Evolutionary conservation across 2,329 filamentous ascomycete genomes (phyloP).

Genomic region (Lomentospora prolificans): DNA sequence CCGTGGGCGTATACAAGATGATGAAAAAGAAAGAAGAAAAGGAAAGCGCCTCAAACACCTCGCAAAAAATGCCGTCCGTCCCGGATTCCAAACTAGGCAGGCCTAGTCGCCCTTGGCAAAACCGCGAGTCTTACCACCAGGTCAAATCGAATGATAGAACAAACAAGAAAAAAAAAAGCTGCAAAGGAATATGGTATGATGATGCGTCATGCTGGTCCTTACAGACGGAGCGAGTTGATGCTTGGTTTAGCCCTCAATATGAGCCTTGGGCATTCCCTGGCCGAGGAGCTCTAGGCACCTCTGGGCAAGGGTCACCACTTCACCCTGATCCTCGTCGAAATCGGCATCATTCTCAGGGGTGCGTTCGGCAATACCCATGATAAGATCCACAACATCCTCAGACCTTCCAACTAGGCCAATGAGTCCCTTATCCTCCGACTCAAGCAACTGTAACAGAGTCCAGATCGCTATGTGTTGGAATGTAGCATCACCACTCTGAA

Average conservation of each 20-base stretch:
- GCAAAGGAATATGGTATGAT: neutral
- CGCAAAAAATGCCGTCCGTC: constrained; percentile 5
- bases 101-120: neutral
- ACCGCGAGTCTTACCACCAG: neutral
- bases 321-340: constrained; percentile 78
- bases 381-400: constrained; percentile 84
- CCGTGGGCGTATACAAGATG: neutral
- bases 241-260: constrained; percentile 61
- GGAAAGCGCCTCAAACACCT: constrained; percentile 9
- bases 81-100: neutral
- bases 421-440: constrained; percentile 87
- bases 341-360: constrained; percentile 81
- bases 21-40: neutral
- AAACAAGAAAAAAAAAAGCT: neutral
- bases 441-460: constrained; percentile 89
- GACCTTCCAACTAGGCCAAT: constrained; percentile 82
- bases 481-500: constrained; percentile 87
- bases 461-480: constrained; percentile 99
- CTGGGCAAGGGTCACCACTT: constrained; percentile 84
- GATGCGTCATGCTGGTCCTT: neutral
- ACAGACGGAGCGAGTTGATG: neutral
- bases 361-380: constrained; percentile 75
- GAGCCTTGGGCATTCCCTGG: constrained; percentile 63
- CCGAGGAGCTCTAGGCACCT: constrained; percentile 81
- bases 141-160: neutral